Percentiles rank a stretch among this genome's conserved stretches.
These are phyloP conservation scores for Dryadomyces sulphureus DNA, from an alignment of 2,329 filamentous ascomycete genomes.

Conservation along the genomic window DNA sequence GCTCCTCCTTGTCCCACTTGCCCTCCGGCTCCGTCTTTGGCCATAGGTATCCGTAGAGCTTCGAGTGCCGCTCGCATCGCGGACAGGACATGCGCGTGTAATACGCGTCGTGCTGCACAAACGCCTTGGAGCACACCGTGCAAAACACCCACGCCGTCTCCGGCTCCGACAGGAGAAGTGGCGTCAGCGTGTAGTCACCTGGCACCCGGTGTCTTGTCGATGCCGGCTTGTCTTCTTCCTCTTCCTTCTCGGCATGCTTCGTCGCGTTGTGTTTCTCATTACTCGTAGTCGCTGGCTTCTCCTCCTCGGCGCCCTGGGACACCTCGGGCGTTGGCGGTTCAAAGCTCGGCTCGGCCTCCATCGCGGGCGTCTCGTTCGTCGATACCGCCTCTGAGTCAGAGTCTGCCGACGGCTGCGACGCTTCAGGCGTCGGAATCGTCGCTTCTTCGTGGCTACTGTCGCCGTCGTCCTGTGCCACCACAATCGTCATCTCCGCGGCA, in stretches of 20 bases:
- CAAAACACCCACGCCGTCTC: conserved; percentile 79
- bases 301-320: conserved; percentile 2
- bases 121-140: conserved; percentile 65
- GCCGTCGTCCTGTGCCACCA: conserved; percentile 18
- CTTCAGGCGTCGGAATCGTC: conserved; percentile 7
- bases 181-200: conserved; percentile 73
- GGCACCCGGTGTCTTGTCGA: conserved; percentile 31
- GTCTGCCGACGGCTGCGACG: conserved; percentile 1
- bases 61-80: conserved; percentile 87
- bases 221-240: not conserved
- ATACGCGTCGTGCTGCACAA: conserved; percentile 82
- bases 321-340: conserved; percentile 7
- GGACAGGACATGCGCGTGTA: conserved; percentile 75
- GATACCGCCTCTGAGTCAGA: conserved; percentile 1
- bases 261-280: not conserved
- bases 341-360: not conserved
- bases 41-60: conserved; percentile 90
- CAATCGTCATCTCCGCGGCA: conserved; percentile 10
- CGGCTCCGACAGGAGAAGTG: conserved; percentile 58
- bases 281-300: not conserved
- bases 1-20: conserved; percentile 53
- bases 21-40: conserved; percentile 82
- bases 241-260: not conserved
- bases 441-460: conserved; percentile 1
- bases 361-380: not conserved